phyloP scores from a whole-genome alignment of 345 rosid genomes.

The Salix exigua region DNA sequence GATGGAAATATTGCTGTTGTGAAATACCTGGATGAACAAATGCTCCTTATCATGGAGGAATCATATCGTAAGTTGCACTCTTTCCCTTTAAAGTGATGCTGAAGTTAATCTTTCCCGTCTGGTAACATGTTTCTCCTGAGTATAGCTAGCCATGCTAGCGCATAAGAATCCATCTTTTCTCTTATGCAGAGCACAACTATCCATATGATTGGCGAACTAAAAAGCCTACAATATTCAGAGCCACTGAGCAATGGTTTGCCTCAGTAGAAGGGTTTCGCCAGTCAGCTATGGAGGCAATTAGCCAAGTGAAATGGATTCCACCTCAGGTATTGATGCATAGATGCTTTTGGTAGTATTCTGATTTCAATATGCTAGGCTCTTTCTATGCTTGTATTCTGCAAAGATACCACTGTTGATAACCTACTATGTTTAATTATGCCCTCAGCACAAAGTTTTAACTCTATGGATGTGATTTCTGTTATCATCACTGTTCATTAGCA shows the following conservation, averaged over 20 bases:
- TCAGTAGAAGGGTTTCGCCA: constrained; percentile 87
- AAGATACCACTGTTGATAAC: background rate
- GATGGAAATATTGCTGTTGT: constrained; percentile 87
- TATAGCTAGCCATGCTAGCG: background rate
- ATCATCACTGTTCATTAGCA: no score
- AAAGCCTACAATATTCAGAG: constrained; percentile 93
- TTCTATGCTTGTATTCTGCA: background rate
- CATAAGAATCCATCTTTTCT: constrained; percentile 15
- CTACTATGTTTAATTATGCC: background rate
- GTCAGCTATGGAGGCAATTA: constrained; percentile 81
- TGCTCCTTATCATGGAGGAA: constrained; percentile 76
- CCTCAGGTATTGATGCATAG: constrained; percentile 59
- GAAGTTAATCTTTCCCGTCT: no score
- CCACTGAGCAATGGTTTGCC: constrained; percentile 99
- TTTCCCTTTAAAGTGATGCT: background rate
- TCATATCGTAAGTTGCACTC: constrained; percentile 59
- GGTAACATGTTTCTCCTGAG: no score
- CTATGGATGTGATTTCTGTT: no score
- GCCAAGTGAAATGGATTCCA: constrained; percentile 81
- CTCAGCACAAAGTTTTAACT: background rate
- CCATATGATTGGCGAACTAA: constrained; percentile 99
- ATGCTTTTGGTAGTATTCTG: background rate
- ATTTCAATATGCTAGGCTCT: background rate
- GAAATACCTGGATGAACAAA: constrained; percentile 64
- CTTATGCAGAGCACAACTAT: constrained; percentile 73